These are phyloP conservation scores for Tulasnella sp. DNA, from an alignment of 768 basidiomycete species.

Conservation along the genomic window DNA sequence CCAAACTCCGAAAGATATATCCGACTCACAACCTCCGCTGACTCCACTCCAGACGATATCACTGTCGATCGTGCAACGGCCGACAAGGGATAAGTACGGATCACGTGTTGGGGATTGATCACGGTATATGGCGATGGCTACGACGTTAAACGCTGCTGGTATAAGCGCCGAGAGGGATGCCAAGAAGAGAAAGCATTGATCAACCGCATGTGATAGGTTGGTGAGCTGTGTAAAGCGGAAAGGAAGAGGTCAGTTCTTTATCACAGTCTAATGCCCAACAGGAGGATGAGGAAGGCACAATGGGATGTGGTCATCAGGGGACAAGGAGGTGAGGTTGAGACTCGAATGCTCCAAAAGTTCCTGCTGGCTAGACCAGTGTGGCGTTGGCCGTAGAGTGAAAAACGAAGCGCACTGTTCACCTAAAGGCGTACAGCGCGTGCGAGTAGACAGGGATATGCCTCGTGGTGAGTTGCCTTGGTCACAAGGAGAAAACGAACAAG, in stretches of 20 bases:
- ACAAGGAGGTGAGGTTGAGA: no score
- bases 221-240: background rate
- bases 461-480: background rate
- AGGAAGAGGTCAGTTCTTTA: no score
- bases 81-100: constrained; percentile 6
- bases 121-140: constrained; percentile 1
- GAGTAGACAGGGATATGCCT: background rate
- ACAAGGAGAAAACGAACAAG: background rate
- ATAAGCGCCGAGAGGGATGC: background rate
- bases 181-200: constrained; percentile 1
- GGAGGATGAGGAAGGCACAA: no score
- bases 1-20: constrained; percentile 1
- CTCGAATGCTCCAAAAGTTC: no score
- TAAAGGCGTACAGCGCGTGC: background rate
- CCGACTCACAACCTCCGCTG: constrained; percentile 2
- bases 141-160: constrained; percentile 8
- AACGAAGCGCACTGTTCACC: no score
- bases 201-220: background rate
- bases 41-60: constrained; percentile 11
- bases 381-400: background rate
- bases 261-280: no score
- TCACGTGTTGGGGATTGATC: background rate
- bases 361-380: background rate
- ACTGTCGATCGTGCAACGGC: constrained; percentile 2
- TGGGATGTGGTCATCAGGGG: no score